Percentiles rank a stretch among this genome's conserved stretches.
These are phyloP conservation scores for Globisporangium viniferum DNA, from an alignment of 352 stramenopile genomes.

Conservation along the genomic window DNA sequence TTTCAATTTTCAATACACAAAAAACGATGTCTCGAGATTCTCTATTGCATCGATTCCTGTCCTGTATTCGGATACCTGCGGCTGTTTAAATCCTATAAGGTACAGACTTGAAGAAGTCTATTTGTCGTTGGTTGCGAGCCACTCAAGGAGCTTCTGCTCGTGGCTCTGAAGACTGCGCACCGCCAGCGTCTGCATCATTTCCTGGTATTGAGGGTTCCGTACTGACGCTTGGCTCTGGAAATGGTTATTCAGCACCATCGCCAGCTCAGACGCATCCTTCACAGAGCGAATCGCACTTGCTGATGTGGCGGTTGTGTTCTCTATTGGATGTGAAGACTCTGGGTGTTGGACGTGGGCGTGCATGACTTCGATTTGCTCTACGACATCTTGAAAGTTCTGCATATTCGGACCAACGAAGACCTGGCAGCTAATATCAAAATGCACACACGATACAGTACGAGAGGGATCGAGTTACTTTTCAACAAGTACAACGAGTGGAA, in stretches of 20 bases:
- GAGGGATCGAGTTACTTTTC: no score
- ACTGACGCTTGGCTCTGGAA: constrained; percentile 9
- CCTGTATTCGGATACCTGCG: no score
- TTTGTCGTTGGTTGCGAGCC: constrained; percentile 21
- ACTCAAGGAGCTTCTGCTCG: constrained; percentile 33
- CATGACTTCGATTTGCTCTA: constrained; percentile 26
- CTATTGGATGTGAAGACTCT: background rate
- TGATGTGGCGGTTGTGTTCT: background rate
- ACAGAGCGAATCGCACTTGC: constrained; percentile 5
- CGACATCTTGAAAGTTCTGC: constrained; percentile 65
- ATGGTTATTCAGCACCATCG: constrained; percentile 19
- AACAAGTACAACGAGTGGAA: no score
- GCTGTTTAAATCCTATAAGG: no score
- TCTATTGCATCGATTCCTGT: constrained; percentile 4
- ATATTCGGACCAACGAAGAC: constrained; percentile 68
- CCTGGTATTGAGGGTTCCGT: background rate
- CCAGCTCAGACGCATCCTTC: constrained; percentile 18
- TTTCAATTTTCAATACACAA: constrained; percentile 2
- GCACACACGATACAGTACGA: background rate
- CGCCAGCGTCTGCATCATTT: constrained; percentile 22
- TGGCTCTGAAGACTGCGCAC: constrained; percentile 34
- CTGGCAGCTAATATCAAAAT: constrained; percentile 33
- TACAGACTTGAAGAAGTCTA: background rate
- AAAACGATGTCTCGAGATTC: background rate
- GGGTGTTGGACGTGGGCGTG: background rate